Conservation (phyloP, 1,284 basidiomycete genomes). For the Naganishia liquefaciens region DNA sequence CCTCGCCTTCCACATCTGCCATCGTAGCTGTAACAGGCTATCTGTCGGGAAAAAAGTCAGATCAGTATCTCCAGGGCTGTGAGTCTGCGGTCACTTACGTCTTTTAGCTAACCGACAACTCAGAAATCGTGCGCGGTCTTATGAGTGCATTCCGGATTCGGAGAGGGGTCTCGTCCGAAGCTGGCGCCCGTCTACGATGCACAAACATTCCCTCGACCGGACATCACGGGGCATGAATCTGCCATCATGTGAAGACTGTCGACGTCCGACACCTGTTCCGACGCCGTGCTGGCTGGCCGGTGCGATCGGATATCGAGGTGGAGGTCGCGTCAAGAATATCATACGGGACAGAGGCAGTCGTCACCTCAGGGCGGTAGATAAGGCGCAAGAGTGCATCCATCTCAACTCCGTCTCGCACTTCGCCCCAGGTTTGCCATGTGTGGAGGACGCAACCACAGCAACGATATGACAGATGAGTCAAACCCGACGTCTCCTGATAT, state of each 20-base stretch:
- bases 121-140: too few relatives aligned
- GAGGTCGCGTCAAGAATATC: slow-evolving; percentile 5
- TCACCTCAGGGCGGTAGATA: slow-evolving; percentile 2
- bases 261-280: too few relatives aligned
- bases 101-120: neutral
- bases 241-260: too few relatives aligned
- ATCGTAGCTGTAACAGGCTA: neutral
- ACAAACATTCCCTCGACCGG: neutral
- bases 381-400: neutral
- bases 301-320: slow-evolving; percentile 9
- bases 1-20: slow-evolving; percentile 7
- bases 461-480: slow-evolving; percentile 13
- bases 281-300: neutral
- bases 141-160: too few relatives aligned
- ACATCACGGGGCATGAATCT: neutral
- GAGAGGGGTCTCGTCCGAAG: too few relatives aligned
- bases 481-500: slow-evolving; percentile 24
- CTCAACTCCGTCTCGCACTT: neutral
- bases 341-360: slow-evolving; percentile 1
- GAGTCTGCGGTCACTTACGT: too few relatives aligned
- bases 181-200: too few relatives aligned
- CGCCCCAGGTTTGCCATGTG: neutral
- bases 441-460: neutral
- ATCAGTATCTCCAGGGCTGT: too few relatives aligned
- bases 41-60: neutral